Evolutionary conservation across 441 rosid genomes (phyloP).

Genomic region (Viola pubescens): DNA sequence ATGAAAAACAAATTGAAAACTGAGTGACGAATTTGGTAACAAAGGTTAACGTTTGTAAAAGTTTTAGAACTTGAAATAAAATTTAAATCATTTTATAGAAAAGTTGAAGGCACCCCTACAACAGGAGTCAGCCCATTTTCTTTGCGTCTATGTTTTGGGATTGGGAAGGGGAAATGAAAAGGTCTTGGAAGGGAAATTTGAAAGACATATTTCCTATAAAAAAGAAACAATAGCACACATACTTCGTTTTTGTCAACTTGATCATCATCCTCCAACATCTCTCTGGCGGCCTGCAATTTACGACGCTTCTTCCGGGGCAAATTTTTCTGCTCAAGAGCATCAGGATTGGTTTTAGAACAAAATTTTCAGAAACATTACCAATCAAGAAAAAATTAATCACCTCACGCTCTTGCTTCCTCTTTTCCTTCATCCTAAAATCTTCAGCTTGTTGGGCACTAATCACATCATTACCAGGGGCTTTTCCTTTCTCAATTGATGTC

Average conservation of each 20-base stretch:
- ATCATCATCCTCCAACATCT: constrained; percentile 79
- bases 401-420: constrained; percentile 86
- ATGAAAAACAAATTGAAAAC: no score
- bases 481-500: constrained; percentile 47
- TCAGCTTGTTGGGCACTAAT: constrained; percentile 85
- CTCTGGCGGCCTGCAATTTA: constrained; percentile 92
- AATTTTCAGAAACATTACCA: constrained; percentile 2
- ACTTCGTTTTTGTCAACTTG: constrained; percentile 31
- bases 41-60: no score
- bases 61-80: no score
- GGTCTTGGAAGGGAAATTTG: no score
- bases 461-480: constrained; percentile 44
- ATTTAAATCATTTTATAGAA: no score
- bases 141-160: no score
- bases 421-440: constrained; percentile 86
- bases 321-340: constrained; percentile 57
- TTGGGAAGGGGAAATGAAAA: no score
- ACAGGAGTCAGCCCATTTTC: no score
- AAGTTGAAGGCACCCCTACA: no score
- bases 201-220: neutral
- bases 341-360: no score
- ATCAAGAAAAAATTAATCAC: constrained; percentile 24
- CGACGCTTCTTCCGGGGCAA: constrained; percentile 86
- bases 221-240: constrained; percentile 9
- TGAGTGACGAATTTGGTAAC: no score